Evolutionary conservation across 192 early-diverging fungal species (phyloP).

Genomic region (Coemansia sp.): DNA sequence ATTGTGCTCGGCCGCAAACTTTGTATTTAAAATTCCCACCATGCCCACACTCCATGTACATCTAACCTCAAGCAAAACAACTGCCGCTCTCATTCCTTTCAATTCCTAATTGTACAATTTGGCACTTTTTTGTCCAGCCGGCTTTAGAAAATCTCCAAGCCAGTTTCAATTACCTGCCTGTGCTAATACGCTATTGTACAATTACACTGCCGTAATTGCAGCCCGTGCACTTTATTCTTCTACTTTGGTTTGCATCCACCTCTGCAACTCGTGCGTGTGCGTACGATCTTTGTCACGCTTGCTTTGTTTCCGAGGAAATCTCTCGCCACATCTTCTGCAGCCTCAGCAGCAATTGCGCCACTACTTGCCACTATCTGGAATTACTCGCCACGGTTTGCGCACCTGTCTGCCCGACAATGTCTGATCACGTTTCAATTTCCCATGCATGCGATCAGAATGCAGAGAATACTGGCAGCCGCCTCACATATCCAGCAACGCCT

Average conservation of each 20-base stretch:
- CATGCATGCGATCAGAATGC: conserved; percentile 47
- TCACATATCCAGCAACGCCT: conserved; percentile 21
- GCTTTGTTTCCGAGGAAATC: background rate
- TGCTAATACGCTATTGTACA: conserved; percentile 3
- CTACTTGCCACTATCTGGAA: background rate
- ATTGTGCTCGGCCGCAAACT: background rate
- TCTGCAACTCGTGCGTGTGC: background rate
- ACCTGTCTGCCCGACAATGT: conserved; percentile 13
- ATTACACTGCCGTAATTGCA: background rate
- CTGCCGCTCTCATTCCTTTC: background rate
- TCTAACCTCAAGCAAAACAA: background rate
- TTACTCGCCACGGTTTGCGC: background rate
- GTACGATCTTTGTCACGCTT: background rate
- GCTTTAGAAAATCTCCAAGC: background rate
- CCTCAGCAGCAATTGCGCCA: background rate
- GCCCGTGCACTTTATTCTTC: background rate
- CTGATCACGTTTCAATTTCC: conserved; percentile 10
- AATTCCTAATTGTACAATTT: conserved; percentile 27
- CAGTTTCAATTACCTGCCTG: background rate
- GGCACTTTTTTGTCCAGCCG: background rate
- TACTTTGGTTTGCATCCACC: conserved; percentile 7
- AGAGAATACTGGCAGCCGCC: conserved; percentile 10
- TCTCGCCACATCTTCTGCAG: background rate
- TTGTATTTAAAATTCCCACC: conserved; percentile 8
- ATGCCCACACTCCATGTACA: background rate